Evolutionary conservation across 23 red algal species (phyloP), one percentile per base, ranked within the genome.

Genomic region (Gracilaria gracilis): DNA sequence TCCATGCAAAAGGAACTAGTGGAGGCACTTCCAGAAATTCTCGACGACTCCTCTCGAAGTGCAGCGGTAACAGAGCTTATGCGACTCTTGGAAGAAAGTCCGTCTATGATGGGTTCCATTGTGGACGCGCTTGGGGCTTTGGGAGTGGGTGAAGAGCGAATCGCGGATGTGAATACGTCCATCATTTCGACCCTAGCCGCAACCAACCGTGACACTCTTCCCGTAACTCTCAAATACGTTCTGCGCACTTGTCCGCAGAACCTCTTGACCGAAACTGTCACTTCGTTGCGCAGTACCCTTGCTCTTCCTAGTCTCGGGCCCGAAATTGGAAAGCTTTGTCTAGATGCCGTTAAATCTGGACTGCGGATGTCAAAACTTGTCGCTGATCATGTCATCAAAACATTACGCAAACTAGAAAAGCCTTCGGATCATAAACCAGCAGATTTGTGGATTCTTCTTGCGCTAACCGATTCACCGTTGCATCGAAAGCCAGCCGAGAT

Each of bases 401-500:
- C 69, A 3, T 49, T 92, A 19, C 40, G 57, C 47, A 61, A 74
- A 34, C 14, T 84, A 13, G 78, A 83, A 9, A 75, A 92, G 2
- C 80, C 89, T 19, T 38, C 61, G 27, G 61, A 84, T 15, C 80
- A 84, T 78, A 92, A 92, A 57, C 89, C 89, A 44, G 55, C 89
- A 19, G 89, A 92, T 53, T 39, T 92, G 71, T 92, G 89, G 89
- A 33, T 92, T 65, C 32, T 92, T 9, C n/a, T 84, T 38, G 89
- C 89, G 28, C 67, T 92, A 4, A 73, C 50, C 25, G 89, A 92
- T 64, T 92, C 89, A 12, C 89, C 89, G 31, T 6, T 92, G 34
- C 78, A 92, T 84, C 76, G 89, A 47, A 92, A 92, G 71, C 46
- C 61, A 27, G 80, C 89, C 9, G 89, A 92, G 69, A 77, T 84